These are phyloP conservation scores for Piedraia hortae DNA, from an alignment of 2,329 filamentous ascomycete genomes.

Conservation along the genomic window DNA sequence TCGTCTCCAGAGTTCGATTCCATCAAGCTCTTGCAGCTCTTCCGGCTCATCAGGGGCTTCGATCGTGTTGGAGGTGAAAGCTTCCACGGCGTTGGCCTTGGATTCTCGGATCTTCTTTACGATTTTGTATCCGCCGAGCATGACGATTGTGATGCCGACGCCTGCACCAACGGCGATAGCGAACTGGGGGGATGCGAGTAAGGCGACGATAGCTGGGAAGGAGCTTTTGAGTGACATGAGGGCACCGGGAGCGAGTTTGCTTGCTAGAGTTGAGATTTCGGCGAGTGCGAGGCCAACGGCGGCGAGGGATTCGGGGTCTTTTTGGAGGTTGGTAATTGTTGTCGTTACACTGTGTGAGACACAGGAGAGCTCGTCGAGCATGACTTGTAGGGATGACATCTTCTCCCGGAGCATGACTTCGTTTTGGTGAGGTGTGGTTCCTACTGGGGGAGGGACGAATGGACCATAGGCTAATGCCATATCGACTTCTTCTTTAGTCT, in stretches of 20 bases:
- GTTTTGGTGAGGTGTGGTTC: slow-evolving; percentile 19
- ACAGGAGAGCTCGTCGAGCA: slow-evolving; percentile 72
- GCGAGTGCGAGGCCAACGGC: slow-evolving; percentile 80
- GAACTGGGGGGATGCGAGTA: slow-evolving; percentile 78
- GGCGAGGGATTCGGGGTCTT: slow-evolving; percentile 72
- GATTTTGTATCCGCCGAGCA: slow-evolving; percentile 92
- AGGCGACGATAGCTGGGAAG: slow-evolving; percentile 61
- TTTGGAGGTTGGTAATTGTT: slow-evolving; percentile 55
- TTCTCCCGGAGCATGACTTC: slow-evolving; percentile 36
- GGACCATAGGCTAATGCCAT: slow-evolving; percentile 83
- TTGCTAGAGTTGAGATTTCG: slow-evolving; percentile 58
- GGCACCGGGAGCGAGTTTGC: slow-evolving; percentile 63
- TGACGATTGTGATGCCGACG: slow-evolving; percentile 80
- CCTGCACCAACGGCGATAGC: slow-evolving; percentile 74
- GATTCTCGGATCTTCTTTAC: slow-evolving; percentile 49
- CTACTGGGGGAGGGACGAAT: slow-evolving; percentile 45
- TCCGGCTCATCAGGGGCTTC: slow-evolving; percentile 2
- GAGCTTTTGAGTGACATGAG: slow-evolving; percentile 48
- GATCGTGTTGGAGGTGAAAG: slow-evolving; percentile 1
- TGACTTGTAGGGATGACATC: slow-evolving; percentile 43
- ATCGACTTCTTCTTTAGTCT: slow-evolving; percentile 33
- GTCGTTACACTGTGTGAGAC: slow-evolving; percentile 57
- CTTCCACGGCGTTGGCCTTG: slow-evolving; percentile 9
- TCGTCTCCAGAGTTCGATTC: slow-evolving; percentile 34
- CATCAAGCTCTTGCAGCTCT: slow-evolving; percentile 28